Evolutionary conservation across 2,329 filamentous ascomycete species (phyloP).

Genomic region (Venturia effusa): DNA sequence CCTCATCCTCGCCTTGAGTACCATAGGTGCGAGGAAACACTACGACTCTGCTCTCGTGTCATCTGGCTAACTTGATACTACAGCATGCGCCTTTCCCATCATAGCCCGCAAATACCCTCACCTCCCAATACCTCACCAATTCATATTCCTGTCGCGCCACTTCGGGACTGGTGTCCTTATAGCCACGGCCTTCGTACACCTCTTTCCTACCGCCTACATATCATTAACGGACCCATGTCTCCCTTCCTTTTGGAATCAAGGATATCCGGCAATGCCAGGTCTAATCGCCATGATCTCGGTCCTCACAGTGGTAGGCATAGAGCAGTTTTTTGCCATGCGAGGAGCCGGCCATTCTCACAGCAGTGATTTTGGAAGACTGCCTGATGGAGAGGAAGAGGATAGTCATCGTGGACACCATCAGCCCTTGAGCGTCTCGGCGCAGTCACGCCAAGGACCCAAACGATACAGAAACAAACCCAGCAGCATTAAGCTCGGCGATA

Average conservation of each 20-base stretch:
- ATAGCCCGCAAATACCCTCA: slow-evolving; percentile 48
- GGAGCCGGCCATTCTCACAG: slow-evolving; percentile 12
- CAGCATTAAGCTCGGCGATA: not conserved
- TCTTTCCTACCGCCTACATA: slow-evolving; percentile 52
- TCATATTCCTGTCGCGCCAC: slow-evolving; percentile 49
- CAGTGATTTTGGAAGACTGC: slow-evolving; percentile 5
- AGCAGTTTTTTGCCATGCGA: slow-evolving; percentile 14
- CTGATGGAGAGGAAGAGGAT: not conserved
- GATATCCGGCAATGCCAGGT: slow-evolving; percentile 71
- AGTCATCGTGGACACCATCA: slow-evolving; percentile 3
- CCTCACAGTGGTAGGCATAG: slow-evolving; percentile 30
- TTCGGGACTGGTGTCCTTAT: slow-evolving; percentile 48
- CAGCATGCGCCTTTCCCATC: slow-evolving; percentile 40
- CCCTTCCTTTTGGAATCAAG: slow-evolving; percentile 65
- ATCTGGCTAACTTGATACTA: not conserved
- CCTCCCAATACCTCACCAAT: slow-evolving; percentile 47
- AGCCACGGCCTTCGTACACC: slow-evolving; percentile 46
- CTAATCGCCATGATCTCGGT: slow-evolving; percentile 73
- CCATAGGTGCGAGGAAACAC: slow-evolving; percentile 31
- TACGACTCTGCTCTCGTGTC: not conserved
- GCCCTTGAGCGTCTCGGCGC: not conserved
- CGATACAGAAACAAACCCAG: not conserved
- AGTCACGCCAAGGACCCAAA: not conserved
- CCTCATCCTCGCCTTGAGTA: slow-evolving; percentile 45
- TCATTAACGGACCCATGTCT: slow-evolving; percentile 55